phyloP scores from a whole-genome alignment of 495 filamentous ascomycete genomes.

The Penicillium simplicissimum region DNA sequence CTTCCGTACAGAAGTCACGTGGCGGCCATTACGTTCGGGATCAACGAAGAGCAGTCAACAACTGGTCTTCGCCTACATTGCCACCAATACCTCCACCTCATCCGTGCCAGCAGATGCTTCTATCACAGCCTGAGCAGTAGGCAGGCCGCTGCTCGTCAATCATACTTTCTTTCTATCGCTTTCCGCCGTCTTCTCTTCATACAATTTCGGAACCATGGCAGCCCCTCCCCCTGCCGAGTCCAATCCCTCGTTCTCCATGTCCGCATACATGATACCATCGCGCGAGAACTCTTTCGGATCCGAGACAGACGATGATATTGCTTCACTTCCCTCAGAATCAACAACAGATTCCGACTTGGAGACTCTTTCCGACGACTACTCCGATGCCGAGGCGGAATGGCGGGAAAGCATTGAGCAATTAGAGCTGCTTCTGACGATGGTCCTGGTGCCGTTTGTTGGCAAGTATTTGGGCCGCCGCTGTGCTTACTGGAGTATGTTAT shows the following conservation, averaged over 20 bases:
- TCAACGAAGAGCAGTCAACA: constrained; percentile 15
- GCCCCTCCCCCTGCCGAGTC: constrained; percentile 34
- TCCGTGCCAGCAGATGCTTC: constrained; percentile 26
- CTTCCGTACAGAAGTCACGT: constrained; percentile 21
- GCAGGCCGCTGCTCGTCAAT: constrained; percentile 42
- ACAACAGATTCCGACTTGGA: constrained; percentile 60
- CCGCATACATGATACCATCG: constrained; percentile 45
- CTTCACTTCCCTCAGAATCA: constrained; percentile 75
- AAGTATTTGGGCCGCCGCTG: constrained; percentile 92
- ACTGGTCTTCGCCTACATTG: neutral
- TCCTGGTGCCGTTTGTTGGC: constrained; percentile 86
- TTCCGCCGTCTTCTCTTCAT: constrained; percentile 12
- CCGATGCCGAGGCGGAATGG: constrained; percentile 92
- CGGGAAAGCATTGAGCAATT: constrained; percentile 88
- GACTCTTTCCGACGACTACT: constrained; percentile 55
- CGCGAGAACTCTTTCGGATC: constrained; percentile 38
- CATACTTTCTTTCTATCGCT: constrained; percentile 10
- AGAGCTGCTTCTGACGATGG: constrained; percentile 89
- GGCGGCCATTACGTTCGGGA: constrained; percentile 8
- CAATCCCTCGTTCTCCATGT: constrained; percentile 46
- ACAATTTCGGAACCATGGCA: constrained; percentile 30
- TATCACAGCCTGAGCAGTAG: constrained; percentile 34
- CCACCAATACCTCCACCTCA: constrained; percentile 1
- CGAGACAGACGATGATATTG: constrained; percentile 65
- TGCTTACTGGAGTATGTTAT: constrained; percentile 84